Evolutionary conservation across 1,284 basidiomycete species (phyloP), one percentile per base, ranked within the genome.

Genomic region (Cutaneotrichosporon cyanovorans): DNA sequence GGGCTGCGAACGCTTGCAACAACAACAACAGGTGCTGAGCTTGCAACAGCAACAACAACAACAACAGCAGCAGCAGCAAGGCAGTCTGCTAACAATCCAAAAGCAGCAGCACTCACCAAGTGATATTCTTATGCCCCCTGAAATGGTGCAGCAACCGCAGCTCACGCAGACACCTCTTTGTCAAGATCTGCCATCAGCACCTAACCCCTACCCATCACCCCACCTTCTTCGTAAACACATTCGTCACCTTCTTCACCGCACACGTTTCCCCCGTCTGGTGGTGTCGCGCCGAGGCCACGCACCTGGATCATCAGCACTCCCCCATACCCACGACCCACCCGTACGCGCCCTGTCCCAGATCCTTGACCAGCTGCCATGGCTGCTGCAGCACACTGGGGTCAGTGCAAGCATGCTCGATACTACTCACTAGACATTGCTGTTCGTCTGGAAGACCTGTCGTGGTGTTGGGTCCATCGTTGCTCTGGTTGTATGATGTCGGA

Each of bases 41-140:
- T n/a, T n/a, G n/a, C n/a, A n/a, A n/a, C n/a, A n/a, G n/a, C n/a
- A n/a, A n/a, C n/a, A n/a, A n/a, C n/a, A n/a, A n/a, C n/a, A n/a
- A n/a, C n/a, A n/a, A n/a, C n/a, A n/a, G n/a, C n/a, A n/a, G n/a
- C n/a, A n/a, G n/a, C n/a, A n/a, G n/a, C n/a, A n/a, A n/a, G n/a
- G n/a, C n/a, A n/a, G n/a, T n/a, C n/a, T n/a, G n/a, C n/a, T n/a
- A n/a, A n/a, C n/a, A n/a, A n/a, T n/a, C n/a, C n/a, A n/a, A n/a
- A n/a, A n/a, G n/a, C n/a, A n/a, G n/a, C n/a, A n/a, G n/a, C n/a
- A n/a, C 53, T 37, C 37, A 46, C 49, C 51, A 87, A 46, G 85
- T 88, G 57, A 89, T 89, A 85, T 96, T 96, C 76, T 96, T 96
- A 75, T 96, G 91, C 9, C 91, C 90, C 57, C 91, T 79, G 75